Percentiles rank a stretch among this genome's conserved stretches.
These are phyloP conservation scores for Fusarium hainanense DNA, from an alignment of 2,329 filamentous ascomycete species.

Conservation along the genomic window DNA sequence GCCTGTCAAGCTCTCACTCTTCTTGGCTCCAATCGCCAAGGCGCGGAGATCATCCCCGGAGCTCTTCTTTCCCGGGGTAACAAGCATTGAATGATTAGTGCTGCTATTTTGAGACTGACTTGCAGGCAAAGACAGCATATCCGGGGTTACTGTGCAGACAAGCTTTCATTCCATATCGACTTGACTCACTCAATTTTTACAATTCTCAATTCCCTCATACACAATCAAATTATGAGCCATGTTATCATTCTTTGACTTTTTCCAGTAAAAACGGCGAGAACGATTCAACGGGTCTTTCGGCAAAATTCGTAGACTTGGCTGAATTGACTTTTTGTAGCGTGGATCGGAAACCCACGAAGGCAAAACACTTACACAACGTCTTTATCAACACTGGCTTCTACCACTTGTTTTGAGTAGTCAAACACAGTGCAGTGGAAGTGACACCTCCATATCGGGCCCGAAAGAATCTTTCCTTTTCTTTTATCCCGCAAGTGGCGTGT, in stretches of 20 bases:
- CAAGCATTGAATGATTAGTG: background rate
- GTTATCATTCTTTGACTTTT: background rate
- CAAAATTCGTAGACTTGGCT: slow-evolving; percentile 8
- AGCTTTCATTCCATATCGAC: background rate
- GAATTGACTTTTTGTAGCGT: slow-evolving; percentile 29
- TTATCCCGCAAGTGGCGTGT: slow-evolving; percentile 22
- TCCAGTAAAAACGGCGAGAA: slow-evolving; percentile 7
- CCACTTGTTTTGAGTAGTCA: background rate
- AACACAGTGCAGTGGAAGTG: slow-evolving; percentile 8
- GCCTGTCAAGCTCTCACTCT: background rate
- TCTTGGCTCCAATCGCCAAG: slow-evolving; percentile 11
- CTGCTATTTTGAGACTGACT: slow-evolving; percentile 34
- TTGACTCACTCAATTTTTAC: background rate
- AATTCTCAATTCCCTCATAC: background rate
- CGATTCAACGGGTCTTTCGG: slow-evolving; percentile 25
- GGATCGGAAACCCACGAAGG: slow-evolving; percentile 7
- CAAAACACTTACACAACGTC: slow-evolving; percentile 2
- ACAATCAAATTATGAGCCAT: background rate
- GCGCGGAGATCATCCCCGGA: slow-evolving; percentile 6
- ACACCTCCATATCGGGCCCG: background rate
- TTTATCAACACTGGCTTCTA: slow-evolving; percentile 24
- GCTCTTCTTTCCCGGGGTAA: slow-evolving; percentile 13
- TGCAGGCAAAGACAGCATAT: background rate
- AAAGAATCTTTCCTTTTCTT: background rate
- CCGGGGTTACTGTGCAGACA: slow-evolving; percentile 3